Base-by-base conservation (phyloP, 2,329 filamentous ascomycete genomes). In the Neocatenulostroma microsporum region DNA sequence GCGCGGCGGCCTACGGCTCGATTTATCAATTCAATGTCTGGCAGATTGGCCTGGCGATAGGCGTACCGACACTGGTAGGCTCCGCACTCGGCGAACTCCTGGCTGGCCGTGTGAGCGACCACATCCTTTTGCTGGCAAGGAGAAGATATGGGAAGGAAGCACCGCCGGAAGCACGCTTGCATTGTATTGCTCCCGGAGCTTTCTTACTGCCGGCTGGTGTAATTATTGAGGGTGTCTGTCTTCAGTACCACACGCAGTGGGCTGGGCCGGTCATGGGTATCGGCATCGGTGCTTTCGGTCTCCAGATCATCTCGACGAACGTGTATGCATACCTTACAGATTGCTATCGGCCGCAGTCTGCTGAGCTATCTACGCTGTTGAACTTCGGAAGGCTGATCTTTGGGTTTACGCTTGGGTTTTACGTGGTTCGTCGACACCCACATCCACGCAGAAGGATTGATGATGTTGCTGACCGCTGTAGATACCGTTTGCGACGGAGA, bases 271-370 rank as follows among this genome's bases (percentile, higher is more conserved):
- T 56, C 1, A 48, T 64, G 25, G 61, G 60, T 5, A 63, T 64
- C 44, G 56, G 50, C 0, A 58, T 61, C 25, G 55, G 56, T 5
- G 52, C 50, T 31, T 49, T 57, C 31, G 60, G 60, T 11, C 30
- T 61, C 20, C 60, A 63, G 40, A 55, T 62, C 28, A 51, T 57
- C 6, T 57, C 54, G 4, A 62, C 60, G 3, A 54, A 56, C 4
- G 50, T 54, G 5, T 62, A 59, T 38, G 50, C 58, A 5, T 63
- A 62, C 36, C 50, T 45, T 9, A 60, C 50, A 5, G 56, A 63
- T 46, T 57, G 60, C 41, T 63, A 62, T 42, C 58, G 58, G 33
- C 53, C 57, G 2, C 58, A 62, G 43, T 51, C 52, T 15, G 53
- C 58, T 1, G 60, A 63, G 37, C 55, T 61, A 28, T 53, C 51